Conservation (phyloP, 768 basidiomycete species). For the Suillus hirtellus region DNA sequence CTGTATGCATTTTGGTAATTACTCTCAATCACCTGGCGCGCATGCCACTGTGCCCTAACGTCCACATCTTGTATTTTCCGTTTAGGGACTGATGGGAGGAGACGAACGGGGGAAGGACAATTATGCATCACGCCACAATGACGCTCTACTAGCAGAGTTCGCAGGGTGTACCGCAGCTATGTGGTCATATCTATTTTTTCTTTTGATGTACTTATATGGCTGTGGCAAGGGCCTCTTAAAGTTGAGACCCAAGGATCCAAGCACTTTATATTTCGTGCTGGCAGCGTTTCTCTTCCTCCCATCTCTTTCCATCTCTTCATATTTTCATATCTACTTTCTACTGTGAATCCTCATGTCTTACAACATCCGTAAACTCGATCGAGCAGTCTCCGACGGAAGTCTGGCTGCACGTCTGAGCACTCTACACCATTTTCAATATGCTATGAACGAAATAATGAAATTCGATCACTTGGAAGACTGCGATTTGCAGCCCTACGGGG, state of each 20-base stretch:
- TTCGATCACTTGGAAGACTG: conserved; percentile 19
- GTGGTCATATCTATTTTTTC: conserved; percentile 13
- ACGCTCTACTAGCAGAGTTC: neutral
- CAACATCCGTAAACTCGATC: conserved; percentile 18
- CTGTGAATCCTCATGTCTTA: neutral
- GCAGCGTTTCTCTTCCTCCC: conserved; percentile 14
- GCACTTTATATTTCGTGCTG: conserved; percentile 24
- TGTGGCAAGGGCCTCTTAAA: neutral
- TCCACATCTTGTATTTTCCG: too few species aligned
- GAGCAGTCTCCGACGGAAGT: conserved; percentile 25
- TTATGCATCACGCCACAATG: too few species aligned
- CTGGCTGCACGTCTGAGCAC: conserved; percentile 30
- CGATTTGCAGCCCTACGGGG: conserved; percentile 24
- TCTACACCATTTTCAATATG: conserved; percentile 27
- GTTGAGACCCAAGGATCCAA: neutral
- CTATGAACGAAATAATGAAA: conserved; percentile 24
- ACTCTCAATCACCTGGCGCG: too few species aligned
- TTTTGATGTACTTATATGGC: neutral
- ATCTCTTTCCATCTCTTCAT: conserved; percentile 8
- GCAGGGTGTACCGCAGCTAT: neutral
- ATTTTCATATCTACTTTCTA: neutral
- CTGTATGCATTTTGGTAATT: too few species aligned
- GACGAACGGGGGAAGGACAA: too few species aligned
- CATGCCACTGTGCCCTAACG: too few species aligned
- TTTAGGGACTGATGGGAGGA: too few species aligned